Evolutionary conservation across 768 basidiomycete genomes (phyloP), one percentile per base, ranked within the genome.

Genomic region (Naganishia onofrii): DNA sequence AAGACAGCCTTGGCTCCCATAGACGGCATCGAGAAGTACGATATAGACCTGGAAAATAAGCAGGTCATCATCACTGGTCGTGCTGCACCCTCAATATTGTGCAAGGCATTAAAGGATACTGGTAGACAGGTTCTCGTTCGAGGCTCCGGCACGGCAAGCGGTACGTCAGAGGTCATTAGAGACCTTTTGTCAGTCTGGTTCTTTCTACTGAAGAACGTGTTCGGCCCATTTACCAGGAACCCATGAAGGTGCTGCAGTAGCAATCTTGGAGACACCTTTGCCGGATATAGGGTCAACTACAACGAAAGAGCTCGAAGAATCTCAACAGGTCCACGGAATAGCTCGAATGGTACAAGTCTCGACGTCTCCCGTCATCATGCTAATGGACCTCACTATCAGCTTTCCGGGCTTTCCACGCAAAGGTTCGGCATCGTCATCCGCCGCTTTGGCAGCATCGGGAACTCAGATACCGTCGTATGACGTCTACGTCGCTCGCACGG

Each of bases 311-410:
- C 48, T 54, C 12, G 78, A 79, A 52, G 72, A 72, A 67, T 70
- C 77, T 15, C 80, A 81, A 69, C 78, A 81, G 70, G 80, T 81
- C 13, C 78, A 78, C 70, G 80, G 80, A 17, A 79, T 81, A 34
- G 77, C 76, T 51, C 75, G 80, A 21, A 75, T 81, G 54, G 77
- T 81, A 9, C 80, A 81, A 48, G 78, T 81, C 31, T 72, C 71
- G 46, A 68, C 71, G 10, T 76, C 76, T 0, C 78, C 80, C 3
- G 71, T 74, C 31, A 72, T 74, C 6, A 70, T 76, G 28, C 71
- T 81, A 12, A 75, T 81, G 74, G 80, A 81, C 66, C 68, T 81
- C n/a, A 81, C 78, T 0, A 75, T 81, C 28, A 68, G 77, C 21
- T 69, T 81, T 31, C 80, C 80, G 9, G 67, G 70, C 0, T 71